Evolutionary conservation across 2,329 filamentous ascomycete genomes (phyloP), one percentile per base, ranked within the genome.

Genomic region (Fusarium sp.): DNA sequence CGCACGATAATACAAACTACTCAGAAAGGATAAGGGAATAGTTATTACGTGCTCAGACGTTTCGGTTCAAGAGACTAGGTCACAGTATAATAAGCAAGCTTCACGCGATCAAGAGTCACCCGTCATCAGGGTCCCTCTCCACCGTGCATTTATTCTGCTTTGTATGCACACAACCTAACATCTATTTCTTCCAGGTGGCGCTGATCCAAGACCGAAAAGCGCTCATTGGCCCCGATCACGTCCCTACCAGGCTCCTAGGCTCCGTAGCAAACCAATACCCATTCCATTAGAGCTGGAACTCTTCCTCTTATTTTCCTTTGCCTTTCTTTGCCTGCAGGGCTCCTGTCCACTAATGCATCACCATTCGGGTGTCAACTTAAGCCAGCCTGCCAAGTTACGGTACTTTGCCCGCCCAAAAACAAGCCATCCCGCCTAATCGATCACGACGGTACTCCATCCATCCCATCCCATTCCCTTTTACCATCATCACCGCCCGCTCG

Each of bases 331-430:
- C 70, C 66, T 75, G 70, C 70, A 73, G 73, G 73, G 70, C 67
- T 67, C 64, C 65, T 71, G 66, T 75, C 77, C 77, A 79, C 78
- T 78, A 79, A 79, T 74, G 76, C 76, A 78, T 76, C 77, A 75
- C 69, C 68, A 74, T 69, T 65, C 61, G 67, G 49, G 64, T 68
- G 56, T 67, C 63, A 67, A 64, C 60, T 48, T 70, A 67, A 67
- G 45, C 65, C 53, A 41, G 35, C 48, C 59, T 54, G 44, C 73
- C 53, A 64, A 55, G 53, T 48, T 56, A 27, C 50, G 23, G 41
- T 60, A 67, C 64, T 64, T 67, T 62, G 63, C 67, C 64, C 58
- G 62, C 68, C 66, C 59, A 57, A 68, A 71, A 63, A 55, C 63
- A 26, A 58, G 53, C 53, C 53, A 62, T 63, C 50, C 67, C 59